A percentile compares a stretch with the other conserved stretches of the same genome.
Conservation (phyloP, 2,329 filamentous ascomycete genomes). For the Beauveria bassiana region DNA sequence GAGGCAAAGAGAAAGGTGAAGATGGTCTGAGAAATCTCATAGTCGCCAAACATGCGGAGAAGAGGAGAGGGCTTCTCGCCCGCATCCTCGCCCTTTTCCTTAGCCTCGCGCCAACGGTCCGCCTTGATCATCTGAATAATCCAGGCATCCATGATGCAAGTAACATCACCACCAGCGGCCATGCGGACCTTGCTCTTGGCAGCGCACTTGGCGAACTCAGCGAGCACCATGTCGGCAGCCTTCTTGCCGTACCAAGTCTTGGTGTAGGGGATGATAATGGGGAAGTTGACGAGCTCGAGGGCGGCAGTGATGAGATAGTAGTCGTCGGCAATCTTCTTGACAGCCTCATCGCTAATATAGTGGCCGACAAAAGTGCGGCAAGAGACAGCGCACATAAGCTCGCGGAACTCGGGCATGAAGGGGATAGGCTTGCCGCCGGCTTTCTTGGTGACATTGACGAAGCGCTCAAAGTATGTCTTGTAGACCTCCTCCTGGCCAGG, state of each 20-base stretch:
- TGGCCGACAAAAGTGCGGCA: conserved; percentile 96
- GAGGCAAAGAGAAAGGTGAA: conserved; percentile 97
- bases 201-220: conserved; percentile 83
- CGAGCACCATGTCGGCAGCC: conserved; percentile 83
- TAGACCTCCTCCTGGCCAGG: conserved; percentile 91
- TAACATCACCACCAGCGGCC: conserved; percentile 76
- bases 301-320: conserved; percentile 96
- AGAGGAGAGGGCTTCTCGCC: conserved; percentile 74
- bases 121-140: conserved; percentile 82
- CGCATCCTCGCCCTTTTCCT: conserved; percentile 62
- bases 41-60: conserved; percentile 80
- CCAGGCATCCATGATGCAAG: conserved; percentile 96
- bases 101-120: conserved; percentile 68
- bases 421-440: conserved; percentile 66
- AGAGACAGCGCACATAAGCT: conserved; percentile 89
- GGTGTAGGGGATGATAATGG: conserved; percentile 89
- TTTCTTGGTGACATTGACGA: conserved; percentile 66
- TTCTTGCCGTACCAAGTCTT: conserved; percentile 98
- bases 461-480: conserved; percentile 74
- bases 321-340: conserved; percentile 92
- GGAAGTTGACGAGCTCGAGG: conserved; percentile 96
- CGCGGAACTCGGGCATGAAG: conserved; percentile 88
- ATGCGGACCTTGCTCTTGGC: conserved; percentile 91
- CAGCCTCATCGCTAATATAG: conserved; percentile 82
- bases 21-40: conserved; percentile 85